Percentiles rank a stretch among this genome's conserved stretches.
Evolutionary conservation across 2,329 filamentous ascomycete genomes (phyloP).

Genomic region (Diaporthe citrichinensis): DNA sequence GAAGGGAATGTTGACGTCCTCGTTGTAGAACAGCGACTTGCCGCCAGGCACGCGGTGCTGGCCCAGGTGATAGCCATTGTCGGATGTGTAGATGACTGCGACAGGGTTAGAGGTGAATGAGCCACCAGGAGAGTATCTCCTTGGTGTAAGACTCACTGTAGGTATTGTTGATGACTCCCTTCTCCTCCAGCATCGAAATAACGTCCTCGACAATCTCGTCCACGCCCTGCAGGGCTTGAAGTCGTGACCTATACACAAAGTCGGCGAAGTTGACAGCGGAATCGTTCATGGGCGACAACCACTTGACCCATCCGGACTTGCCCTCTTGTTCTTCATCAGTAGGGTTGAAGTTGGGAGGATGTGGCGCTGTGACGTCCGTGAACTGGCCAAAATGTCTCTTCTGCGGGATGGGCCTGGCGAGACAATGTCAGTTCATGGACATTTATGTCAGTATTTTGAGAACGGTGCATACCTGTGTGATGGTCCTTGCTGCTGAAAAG

Average conservation of each 20-base stretch:
- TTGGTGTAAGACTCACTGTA: slow-evolving; percentile 37
- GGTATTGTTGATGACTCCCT: slow-evolving; percentile 47
- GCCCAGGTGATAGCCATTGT: slow-evolving; percentile 35
- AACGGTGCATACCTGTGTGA: slow-evolving; percentile 28
- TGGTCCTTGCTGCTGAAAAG: slow-evolving; percentile 38
- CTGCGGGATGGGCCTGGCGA: slow-evolving; percentile 38
- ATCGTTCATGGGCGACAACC: slow-evolving; percentile 43
- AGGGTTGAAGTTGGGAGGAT: slow-evolving; percentile 47
- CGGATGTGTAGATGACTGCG: slow-evolving; percentile 46
- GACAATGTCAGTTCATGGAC: neutral
- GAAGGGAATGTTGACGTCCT: slow-evolving; percentile 51
- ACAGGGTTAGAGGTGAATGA: neutral
- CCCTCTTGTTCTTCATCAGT: slow-evolving; percentile 40
- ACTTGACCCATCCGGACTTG: slow-evolving; percentile 44
- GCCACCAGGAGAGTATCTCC: neutral
- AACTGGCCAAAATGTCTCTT: slow-evolving; percentile 43
- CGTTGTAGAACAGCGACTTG: slow-evolving; percentile 48
- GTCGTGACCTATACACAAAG: slow-evolving; percentile 43
- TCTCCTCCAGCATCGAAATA: slow-evolving; percentile 47
- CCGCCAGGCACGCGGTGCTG: slow-evolving; percentile 43
- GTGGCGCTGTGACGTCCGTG: slow-evolving; percentile 42
- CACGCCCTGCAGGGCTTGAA: slow-evolving; percentile 48
- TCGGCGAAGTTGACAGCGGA: slow-evolving; percentile 42
- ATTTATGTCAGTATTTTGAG: neutral
- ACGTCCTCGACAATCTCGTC: slow-evolving; percentile 54